Evolutionary conservation across 1,139 yeast species (phyloP).

Genomic region (Lodderomyces theae): DNA sequence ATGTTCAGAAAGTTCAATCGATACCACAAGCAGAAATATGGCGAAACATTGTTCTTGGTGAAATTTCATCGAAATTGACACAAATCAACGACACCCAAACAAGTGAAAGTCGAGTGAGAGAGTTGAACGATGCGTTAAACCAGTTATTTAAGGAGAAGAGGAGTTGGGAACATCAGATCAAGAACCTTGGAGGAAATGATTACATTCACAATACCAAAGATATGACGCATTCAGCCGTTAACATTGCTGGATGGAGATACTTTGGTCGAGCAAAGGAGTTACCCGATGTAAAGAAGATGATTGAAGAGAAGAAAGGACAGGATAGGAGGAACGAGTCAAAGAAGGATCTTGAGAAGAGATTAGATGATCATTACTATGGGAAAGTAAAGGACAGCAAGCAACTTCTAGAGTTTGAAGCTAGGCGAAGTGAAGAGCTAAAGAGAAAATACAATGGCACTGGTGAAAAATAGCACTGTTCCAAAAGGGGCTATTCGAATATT

Average conservation of each 20-base stretch:
- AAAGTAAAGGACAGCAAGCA: slow-evolving; percentile 23
- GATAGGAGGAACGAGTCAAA: slow-evolving; percentile 11
- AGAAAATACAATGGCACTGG: no score
- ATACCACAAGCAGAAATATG: slow-evolving; percentile 74
- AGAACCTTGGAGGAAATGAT: slow-evolving; percentile 69
- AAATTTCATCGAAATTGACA: slow-evolving; percentile 60
- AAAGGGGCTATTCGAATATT: no score
- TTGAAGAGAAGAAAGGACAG: slow-evolving; percentile 26
- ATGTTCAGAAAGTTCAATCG: slow-evolving; percentile 51
- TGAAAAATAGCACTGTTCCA: no score
- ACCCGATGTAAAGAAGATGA: slow-evolving; percentile 64
- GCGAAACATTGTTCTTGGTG: slow-evolving; percentile 63
- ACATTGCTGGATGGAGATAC: slow-evolving; percentile 58
- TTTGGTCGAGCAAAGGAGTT: slow-evolving; percentile 83
- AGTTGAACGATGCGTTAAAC: slow-evolving; percentile 74
- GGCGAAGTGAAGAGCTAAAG: slow-evolving; percentile 14
- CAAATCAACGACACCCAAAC: slow-evolving; percentile 62
- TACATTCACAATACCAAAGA: slow-evolving; percentile 32
- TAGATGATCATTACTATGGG: slow-evolving; percentile 44
- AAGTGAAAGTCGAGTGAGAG: slow-evolving; percentile 63
- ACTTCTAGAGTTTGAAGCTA: slow-evolving; percentile 22
- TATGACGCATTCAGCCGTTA: slow-evolving; percentile 25
- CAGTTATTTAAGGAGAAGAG: slow-evolving; percentile 61
- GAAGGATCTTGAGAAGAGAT: slow-evolving; percentile 16
- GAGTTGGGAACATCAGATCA: slow-evolving; percentile 77